Evolutionary conservation across 2,329 filamentous ascomycete species (phyloP), one percentile per base, ranked within the genome.

Genomic region (Colletotrichum camelliae): DNA sequence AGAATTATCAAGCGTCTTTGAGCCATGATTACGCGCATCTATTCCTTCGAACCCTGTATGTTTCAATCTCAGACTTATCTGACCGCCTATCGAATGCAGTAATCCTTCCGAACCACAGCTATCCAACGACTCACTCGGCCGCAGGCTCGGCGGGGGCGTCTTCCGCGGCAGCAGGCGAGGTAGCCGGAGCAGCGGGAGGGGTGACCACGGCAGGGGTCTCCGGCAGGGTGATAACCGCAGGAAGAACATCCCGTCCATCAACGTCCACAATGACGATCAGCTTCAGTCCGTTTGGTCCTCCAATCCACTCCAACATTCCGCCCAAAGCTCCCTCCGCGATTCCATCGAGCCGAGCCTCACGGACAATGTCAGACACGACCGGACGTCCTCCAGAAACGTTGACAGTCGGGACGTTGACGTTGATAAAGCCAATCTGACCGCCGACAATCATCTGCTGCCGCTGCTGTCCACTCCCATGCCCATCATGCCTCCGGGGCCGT

Each of bases 231-330:
- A 61, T 55, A 4, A 67, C 33, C 10, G 29, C 31, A 7, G 62
- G 29, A 0, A 60, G 9, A 4, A 58, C n/a, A 12, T 29, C n/a
- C n/a, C 37, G 27, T 24, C 71, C 66, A 7, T 75, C 71, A 0
- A 57, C 48, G 9, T 76, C 66, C 29, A 76, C 74, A 1, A 66
- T 21, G 24, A 70, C 35, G 3, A 74, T 62, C 24, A 76, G 16
- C n/a, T 76, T 76, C 33, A 76, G 71, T 9, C 65, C 74, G 4
- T 16, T 58, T 18, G 73, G 57, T 7, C 73, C 57, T 15, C 15
- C 21, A 15, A 33, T 60, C 74, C 74, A 76, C 39, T 70, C 71
- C 37, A 76, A 16, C 35, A 74, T 4, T 6, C 65, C 74, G 1
- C 10, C 24, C 9, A 75, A 21, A 13, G 29, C 39, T 2, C 6